Base-by-base conservation (phyloP, 108 stramenopile species). In the Seminavis robusta region DNA sequence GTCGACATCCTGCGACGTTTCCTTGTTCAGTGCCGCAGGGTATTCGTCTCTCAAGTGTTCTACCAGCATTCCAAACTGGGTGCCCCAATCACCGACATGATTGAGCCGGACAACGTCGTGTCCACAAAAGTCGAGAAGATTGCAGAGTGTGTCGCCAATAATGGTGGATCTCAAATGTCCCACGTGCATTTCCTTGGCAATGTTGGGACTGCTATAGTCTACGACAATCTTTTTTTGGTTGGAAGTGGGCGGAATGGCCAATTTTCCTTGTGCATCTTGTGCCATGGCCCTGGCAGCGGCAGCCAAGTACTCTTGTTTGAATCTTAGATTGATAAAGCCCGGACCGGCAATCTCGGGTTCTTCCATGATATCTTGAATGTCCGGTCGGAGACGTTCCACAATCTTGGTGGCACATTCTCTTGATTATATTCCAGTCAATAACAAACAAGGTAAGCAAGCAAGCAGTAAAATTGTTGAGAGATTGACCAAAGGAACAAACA, bases 161-260 rank as follows among this genome's bases (percentile, higher is more conserved):
- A 99, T 97, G 3, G 98, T 99, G 23, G 92, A 94, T 39, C 98
- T 75, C 45, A 99, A 75, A 66, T 99, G 98, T 15, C 98, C 98
- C 13, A 99, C 98, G 62, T 99, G 98, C 98, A 99, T 98, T 69
- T 98, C 97, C 81, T 99, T 99, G 32, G 98, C 98, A 71, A 99
- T 97, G 65, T 99, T 99, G 11, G 98, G 98, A 11, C 94, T 95
- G 5, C 90, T 92, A 74, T 82, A 99, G 74, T 99, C 98, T 5
- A 99, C 93, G 23, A 92, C 76, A 49, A 92, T 88, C 53, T 75
- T 88, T 78, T 88, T 74, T 50, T 77, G 77, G 4, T 67, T 88
- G 53, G 30, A 43, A 32, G 71, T 73, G 27, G 36, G 30, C 21
- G 79, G 91, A 2, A 89, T 59, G 33, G 64, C 78, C 41, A 92